phyloP scores from a whole-genome alignment of 2,329 filamentous ascomycete species.

The Penicillium concentricum region DNA sequence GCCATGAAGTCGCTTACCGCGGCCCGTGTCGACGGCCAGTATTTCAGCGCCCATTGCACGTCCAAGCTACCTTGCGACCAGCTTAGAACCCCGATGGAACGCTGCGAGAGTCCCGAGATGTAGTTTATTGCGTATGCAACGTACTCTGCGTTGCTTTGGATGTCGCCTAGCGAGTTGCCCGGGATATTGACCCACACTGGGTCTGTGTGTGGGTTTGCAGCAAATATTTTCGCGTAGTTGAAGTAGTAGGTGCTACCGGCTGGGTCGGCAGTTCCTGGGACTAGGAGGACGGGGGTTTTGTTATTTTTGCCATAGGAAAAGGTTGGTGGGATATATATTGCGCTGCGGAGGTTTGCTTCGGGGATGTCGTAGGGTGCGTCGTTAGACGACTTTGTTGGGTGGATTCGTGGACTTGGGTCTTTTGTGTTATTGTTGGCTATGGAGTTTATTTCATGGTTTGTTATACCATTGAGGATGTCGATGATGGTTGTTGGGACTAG shows the following conservation, averaged over 20 bases:
- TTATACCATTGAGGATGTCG: neutral
- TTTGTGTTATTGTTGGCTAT: conserved; percentile 6
- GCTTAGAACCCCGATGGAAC: conserved; percentile 48
- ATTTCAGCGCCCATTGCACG: conserved; percentile 57
- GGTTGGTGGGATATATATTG: conserved; percentile 3
- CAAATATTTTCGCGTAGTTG: conserved; percentile 6
- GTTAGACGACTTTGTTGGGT: neutral
- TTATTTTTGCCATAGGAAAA: neutral
- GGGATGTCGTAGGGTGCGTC: conserved; percentile 8
- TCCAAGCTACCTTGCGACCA: conserved; percentile 59
- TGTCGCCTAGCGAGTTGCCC: neutral
- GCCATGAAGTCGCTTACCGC: conserved; percentile 1
- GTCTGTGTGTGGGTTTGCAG: neutral
- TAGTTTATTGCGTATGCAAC: conserved; percentile 14
- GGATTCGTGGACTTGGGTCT: neutral
- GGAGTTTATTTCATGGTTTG: conserved; percentile 7
- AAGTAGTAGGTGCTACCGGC: conserved; percentile 6
- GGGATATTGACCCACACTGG: conserved; percentile 12
- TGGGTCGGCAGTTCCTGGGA: conserved; percentile 6
- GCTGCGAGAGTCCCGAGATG: neutral
- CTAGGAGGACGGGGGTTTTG: conserved; percentile 1
- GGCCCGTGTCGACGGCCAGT: conserved; percentile 15
- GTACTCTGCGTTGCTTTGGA: conserved; percentile 10
- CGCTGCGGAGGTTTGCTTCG: conserved; percentile 2
- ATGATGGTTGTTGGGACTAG: neutral